Conservation (phyloP, 148 eudicot species). For the Silene conica region DNA sequence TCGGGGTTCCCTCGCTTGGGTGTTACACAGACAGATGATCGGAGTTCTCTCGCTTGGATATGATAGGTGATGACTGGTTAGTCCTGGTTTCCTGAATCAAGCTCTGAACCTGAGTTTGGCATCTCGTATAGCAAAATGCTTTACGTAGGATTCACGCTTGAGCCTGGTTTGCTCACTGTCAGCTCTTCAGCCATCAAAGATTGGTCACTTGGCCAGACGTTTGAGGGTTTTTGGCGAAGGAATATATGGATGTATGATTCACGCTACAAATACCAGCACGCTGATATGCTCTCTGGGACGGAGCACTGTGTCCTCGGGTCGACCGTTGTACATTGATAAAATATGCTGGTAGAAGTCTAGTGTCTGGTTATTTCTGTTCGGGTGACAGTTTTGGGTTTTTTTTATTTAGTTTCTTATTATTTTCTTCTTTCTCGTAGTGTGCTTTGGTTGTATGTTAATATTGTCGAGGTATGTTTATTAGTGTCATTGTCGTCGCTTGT, state of each 20-base stretch:
- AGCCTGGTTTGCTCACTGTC: too few relatives aligned
- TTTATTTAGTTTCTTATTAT: constrained; percentile 20
- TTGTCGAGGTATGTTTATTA: constrained; percentile 22
- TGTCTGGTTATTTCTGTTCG: constrained; percentile 20
- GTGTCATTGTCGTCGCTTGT: constrained; percentile 26
- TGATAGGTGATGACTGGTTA: constrained; percentile 30
- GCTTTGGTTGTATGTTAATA: constrained; percentile 22
- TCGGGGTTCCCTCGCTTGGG: constrained; percentile 95
- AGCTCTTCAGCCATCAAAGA: constrained; percentile 12
- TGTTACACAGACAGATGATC: constrained; percentile 26
- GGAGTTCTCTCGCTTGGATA: constrained; percentile 96
- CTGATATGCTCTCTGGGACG: constrained; percentile 14
- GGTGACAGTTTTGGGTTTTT: constrained; percentile 25
- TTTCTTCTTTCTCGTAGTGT: constrained; percentile 16
- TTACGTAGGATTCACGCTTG: constrained; percentile 36
- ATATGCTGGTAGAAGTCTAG: constrained; percentile 29
- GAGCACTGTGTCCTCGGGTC: constrained; percentile 5
- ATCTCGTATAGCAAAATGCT: constrained; percentile 46
- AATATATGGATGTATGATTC: constrained; percentile 10
- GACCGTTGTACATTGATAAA: constrained; percentile 30
- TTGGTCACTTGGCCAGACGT: background rate
- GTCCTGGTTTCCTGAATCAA: constrained; percentile 27
- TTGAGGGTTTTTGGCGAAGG: constrained; percentile 21
- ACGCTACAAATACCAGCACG: background rate
- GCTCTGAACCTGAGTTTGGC: constrained; percentile 40